phyloP scores from a whole-genome alignment of 129 eudicot species.

The carrot (Daucus carota) region DNA sequence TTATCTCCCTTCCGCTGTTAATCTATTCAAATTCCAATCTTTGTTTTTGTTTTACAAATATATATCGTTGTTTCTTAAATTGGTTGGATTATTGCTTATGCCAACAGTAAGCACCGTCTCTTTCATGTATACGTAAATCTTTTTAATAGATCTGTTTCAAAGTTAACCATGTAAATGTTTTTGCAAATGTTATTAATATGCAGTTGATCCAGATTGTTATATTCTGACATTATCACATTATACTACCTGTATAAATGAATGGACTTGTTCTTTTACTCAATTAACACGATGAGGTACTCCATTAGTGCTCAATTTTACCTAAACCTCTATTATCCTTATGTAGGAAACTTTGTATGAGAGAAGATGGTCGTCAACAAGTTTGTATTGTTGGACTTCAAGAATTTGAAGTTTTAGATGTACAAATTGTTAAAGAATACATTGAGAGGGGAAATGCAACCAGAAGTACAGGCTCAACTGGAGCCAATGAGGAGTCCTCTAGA shows the following conservation, averaged over 20 bases:
- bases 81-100: neutral
- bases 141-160: neutral
- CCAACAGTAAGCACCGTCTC: neutral
- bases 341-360: constrained; percentile 95
- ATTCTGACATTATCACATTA: neutral
- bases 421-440: constrained; percentile 83
- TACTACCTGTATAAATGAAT: neutral
- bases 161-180: neutral
- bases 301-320: neutral
- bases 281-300: neutral
- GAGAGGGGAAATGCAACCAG: constrained; percentile 82
- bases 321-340: neutral
- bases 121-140: neutral
- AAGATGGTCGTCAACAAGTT: constrained; percentile 95
- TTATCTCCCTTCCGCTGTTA: too few relatives aligned
- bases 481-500: constrained; percentile 93
- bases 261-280: neutral
- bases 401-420: constrained; percentile 96
- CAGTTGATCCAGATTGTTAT: neutral
- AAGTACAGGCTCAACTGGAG: constrained; percentile 97
- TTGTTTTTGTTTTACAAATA: too few relatives aligned
- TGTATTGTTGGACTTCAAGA: constrained; percentile 97
- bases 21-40: too few relatives aligned
- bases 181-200: neutral
- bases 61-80: too few relatives aligned